These are phyloP conservation scores for Tetrapyrgos nigripes DNA, from an alignment of 1,284 basidiomycete species.

Conservation along the genomic window DNA sequence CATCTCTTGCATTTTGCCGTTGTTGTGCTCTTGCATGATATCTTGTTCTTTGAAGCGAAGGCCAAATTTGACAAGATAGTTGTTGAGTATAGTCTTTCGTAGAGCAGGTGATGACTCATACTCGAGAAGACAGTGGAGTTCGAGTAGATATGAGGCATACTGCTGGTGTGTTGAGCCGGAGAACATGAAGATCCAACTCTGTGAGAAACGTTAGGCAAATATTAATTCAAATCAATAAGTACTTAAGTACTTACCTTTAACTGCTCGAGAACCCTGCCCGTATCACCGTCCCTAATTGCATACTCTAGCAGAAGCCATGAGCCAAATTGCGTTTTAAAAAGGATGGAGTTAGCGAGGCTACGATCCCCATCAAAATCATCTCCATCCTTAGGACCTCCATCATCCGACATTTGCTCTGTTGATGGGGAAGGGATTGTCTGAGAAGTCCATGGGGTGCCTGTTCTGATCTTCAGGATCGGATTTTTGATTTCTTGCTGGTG, in stretches of 20 bases:
- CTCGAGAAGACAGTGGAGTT: constrained; percentile 2
- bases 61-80: constrained; percentile 8
- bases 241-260: not conserved
- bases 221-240: not conserved
- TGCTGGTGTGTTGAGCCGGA: not conserved
- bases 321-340: not conserved
- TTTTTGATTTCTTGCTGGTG: not conserved
- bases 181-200: constrained; percentile 4
- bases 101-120: not conserved
- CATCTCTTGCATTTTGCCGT: not conserved
- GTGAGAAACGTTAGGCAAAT: not conserved
- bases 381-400: not conserved
- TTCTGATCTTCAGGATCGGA: not conserved
- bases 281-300: not conserved
- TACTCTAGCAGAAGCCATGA: not conserved
- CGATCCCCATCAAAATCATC: not conserved
- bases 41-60: not conserved
- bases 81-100: not conserved
- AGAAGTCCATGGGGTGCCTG: not conserved
- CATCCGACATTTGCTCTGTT: not conserved
- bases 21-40: constrained; percentile 1
- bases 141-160: not conserved
- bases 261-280: not conserved
- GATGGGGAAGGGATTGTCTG: not conserved
- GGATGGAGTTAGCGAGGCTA: not conserved